A percentile compares a stretch with the other conserved stretches of the same genome.
phyloP scores from a whole-genome alignment of 164 flowering plant genomes.

The Warburgia ugandensis region DNA sequence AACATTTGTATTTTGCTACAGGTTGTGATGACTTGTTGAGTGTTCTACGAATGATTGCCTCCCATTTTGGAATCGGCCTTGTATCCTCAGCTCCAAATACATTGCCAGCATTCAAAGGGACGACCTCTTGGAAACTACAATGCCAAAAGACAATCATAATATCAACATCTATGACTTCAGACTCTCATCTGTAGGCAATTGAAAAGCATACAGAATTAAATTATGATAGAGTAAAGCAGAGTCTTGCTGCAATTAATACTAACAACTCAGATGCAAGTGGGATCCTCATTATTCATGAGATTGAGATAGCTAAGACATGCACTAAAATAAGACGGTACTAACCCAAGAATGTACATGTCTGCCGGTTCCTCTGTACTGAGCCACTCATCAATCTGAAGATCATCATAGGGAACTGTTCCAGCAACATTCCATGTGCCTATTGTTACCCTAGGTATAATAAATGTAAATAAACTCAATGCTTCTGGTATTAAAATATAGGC shows the following conservation, averaged over 20 bases:
- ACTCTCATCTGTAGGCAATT: too few species aligned
- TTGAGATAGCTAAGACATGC: too few species aligned
- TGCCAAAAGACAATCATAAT: too few species aligned
- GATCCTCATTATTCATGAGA: too few species aligned
- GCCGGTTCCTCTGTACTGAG: slow-evolving; percentile 65
- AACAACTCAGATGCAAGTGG: too few species aligned
- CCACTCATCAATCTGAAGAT: slow-evolving; percentile 89
- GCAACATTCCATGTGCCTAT: slow-evolving; percentile 97
- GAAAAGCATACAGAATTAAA: too few species aligned
- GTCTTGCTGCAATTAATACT: too few species aligned
- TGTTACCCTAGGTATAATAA: slow-evolving; percentile 44
- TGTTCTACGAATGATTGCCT: slow-evolving; percentile 71
- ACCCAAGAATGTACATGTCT: slow-evolving; percentile 89
- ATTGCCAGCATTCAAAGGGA: slow-evolving; percentile 51
- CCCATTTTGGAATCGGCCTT: slow-evolving; percentile 87
- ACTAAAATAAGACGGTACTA: slow-evolving; percentile 24
- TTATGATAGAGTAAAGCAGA: too few species aligned
- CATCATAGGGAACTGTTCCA: slow-evolving; percentile 61
- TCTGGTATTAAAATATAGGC: too few species aligned
- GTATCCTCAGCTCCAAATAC: slow-evolving; percentile 47
- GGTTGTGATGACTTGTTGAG: slow-evolving; percentile 59
- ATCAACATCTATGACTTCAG: too few species aligned
- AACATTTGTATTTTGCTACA: slow-evolving; percentile 55
- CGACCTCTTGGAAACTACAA: slow-evolving; percentile 76
- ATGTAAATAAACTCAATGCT: too few species aligned